Evolutionary conservation across 2,329 filamentous ascomycete species (phyloP).

Genomic region (Aspergillus novofumigatus): DNA sequence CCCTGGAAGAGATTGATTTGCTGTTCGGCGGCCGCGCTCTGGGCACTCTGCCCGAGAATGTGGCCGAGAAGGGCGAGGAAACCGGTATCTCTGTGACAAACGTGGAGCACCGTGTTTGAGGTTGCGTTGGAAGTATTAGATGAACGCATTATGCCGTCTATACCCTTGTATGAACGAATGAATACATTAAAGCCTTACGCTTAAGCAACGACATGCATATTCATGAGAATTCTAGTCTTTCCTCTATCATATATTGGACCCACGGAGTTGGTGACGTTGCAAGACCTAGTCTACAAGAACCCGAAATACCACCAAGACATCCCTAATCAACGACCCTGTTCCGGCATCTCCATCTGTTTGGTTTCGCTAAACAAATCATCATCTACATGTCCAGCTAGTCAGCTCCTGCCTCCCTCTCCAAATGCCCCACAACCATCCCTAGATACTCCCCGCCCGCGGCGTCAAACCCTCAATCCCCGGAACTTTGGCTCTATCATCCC

Average conservation of each 20-base stretch:
- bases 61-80: neutral
- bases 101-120: neutral
- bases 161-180: neutral
- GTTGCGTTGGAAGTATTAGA: neutral
- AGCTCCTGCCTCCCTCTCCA: conserved; percentile 4
- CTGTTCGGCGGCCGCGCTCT: conserved; percentile 52
- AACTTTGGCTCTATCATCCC: conserved; percentile 38
- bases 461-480: conserved; percentile 21
- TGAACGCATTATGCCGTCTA: neutral
- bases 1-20: conserved; percentile 56
- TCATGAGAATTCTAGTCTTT: neutral
- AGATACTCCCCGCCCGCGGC: conserved; percentile 25
- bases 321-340: too few relatives aligned
- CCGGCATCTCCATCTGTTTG: too few relatives aligned
- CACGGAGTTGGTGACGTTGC: neutral
- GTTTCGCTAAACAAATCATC: neutral
- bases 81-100: neutral
- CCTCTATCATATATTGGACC: too few relatives aligned
- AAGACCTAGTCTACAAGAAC: neutral
- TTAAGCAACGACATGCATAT: neutral
- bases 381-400: neutral
- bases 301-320: neutral
- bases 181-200: neutral
- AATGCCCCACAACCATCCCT: conserved; percentile 24
- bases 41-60: conserved; percentile 45